A percentile compares a stretch with the other conserved stretches of the same genome.
These are phyloP conservation scores for Medicago arabica DNA, from an alignment of 306 rosid genomes.

Conservation along the genomic window DNA sequence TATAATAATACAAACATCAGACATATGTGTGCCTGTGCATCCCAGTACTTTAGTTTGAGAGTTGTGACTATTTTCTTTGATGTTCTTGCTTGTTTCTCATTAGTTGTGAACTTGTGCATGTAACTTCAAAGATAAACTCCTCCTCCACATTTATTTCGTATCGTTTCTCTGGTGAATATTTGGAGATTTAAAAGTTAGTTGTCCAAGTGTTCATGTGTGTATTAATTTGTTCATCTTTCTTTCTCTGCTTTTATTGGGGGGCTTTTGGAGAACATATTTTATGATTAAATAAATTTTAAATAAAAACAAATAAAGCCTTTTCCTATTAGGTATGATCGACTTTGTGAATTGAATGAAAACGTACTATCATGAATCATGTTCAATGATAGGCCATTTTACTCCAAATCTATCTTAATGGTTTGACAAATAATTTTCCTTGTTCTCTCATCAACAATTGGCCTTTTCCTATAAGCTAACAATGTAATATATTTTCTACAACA, in stretches of 20 bases:
- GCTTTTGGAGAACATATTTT: not conserved
- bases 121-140: slow-evolving; percentile 10
- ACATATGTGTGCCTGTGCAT: not conserved
- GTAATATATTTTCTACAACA: not conserved
- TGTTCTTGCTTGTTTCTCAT: slow-evolving; percentile 13
- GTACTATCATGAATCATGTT: not conserved
- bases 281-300: slow-evolving; percentile 6
- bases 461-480: not conserved
- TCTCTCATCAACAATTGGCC: not conserved
- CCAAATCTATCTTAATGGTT: not conserved
- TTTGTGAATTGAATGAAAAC: not conserved
- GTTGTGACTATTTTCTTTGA: slow-evolving; percentile 1
- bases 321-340: too few species aligned
- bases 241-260: not conserved
- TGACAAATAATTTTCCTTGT: not conserved
- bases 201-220: slow-evolving; percentile 1
- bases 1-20: not conserved
- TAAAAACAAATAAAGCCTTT: not conserved
- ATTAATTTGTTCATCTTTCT: slow-evolving; percentile 9
- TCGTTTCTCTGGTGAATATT: slow-evolving; percentile 22
- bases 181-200: slow-evolving; percentile 6
- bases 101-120: not conserved
- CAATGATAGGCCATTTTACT: not conserved
- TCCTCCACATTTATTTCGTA: slow-evolving; percentile 2
- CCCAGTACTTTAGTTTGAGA: slow-evolving; percentile 2